Evolutionary conservation across 805 yeast genomes (phyloP), one percentile per base, ranked within the genome.

Genomic region (Candida cerambycidarum): DNA sequence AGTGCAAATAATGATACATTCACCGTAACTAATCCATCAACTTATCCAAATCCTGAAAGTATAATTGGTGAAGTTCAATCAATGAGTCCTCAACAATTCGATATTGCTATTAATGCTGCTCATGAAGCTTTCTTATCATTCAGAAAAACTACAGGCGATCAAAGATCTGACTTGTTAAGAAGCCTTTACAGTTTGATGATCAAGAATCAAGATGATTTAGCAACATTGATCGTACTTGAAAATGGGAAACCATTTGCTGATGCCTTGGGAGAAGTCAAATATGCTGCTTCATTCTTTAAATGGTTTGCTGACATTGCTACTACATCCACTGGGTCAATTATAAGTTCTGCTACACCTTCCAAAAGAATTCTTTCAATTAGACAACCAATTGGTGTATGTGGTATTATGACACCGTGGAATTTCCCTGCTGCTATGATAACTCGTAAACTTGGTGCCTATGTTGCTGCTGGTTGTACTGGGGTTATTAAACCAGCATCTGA

Each of bases 241-340:
- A 86, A 85, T 57, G 95, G 95, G 27, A 85, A 85, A 61, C 77
- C 90, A 1, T 62, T 73, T 11, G 73, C 79, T 1, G 93, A 85
- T 57, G 82, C 92, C n/a, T 57, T 65, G 38, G 90, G 89, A 4
- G 93, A 85, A 58, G 73, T 85, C 21, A 59, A 55, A 38, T 80
- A 82, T 52, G 82, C 85, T 8, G 83, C 88, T 1, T 77, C 86
- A 5, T 89, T 85, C 62, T 85, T 87, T 60, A 89, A 88, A 57
- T 90, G 97, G 97, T 90, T 81, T 58, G 73, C 95, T 24, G 93
- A 85, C 60, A 86, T 81, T 52, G 92, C 92, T 6, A 85, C 89
- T 30, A 74, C 89, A 52, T 61, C 77, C 19, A 67, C 78, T 41
- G 93, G 92, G n/a, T 83, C 81, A 48, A 65, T 74, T 13, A 78